Percentiles rank a stretch among this genome's conserved stretches.
phyloP scores from a whole-genome alignment of 2,329 filamentous ascomycete genomes.

The Trichoderma lentiforme region DNA sequence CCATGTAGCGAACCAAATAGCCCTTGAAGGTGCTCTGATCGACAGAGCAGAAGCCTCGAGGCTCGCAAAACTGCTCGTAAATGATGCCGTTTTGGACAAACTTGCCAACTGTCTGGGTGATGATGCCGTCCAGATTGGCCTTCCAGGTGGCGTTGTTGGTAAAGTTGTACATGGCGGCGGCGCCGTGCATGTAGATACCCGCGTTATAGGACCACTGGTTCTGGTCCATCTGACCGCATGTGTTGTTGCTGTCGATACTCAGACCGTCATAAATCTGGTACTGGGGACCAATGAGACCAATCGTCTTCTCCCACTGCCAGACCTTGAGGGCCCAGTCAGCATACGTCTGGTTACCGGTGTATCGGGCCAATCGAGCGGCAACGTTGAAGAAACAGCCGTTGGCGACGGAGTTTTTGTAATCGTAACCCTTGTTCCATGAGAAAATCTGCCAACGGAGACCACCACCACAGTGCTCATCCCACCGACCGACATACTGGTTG shows the following conservation, averaged over 20 bases:
- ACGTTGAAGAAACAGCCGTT: slow-evolving; percentile 70
- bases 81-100: slow-evolving; percentile 57
- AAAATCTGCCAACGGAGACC: slow-evolving; percentile 86
- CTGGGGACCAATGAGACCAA: slow-evolving; percentile 54
- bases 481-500: slow-evolving; percentile 70
- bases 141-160: slow-evolving; percentile 54
- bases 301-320: slow-evolving; percentile 61
- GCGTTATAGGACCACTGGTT: slow-evolving; percentile 69
- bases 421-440: slow-evolving; percentile 67
- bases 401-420: slow-evolving; percentile 66
- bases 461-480: slow-evolving; percentile 67
- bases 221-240: slow-evolving; percentile 52
- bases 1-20: slow-evolving; percentile 67
- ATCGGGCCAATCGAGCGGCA: slow-evolving; percentile 68
- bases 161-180: slow-evolving; percentile 61
- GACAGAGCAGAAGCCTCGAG: slow-evolving; percentile 56
- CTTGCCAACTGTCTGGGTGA: slow-evolving; percentile 46
- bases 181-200: slow-evolving; percentile 61
- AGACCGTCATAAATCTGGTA: slow-evolving; percentile 55
- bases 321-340: slow-evolving; percentile 68
- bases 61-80: slow-evolving; percentile 66
- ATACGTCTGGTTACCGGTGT: slow-evolving; percentile 78
- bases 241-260: slow-evolving; percentile 35
- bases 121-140: slow-evolving; percentile 55
- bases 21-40: slow-evolving; percentile 76